phyloP scores from a whole-genome alignment of 139 green algal species.

The Dunaliella primolecta region DNA sequence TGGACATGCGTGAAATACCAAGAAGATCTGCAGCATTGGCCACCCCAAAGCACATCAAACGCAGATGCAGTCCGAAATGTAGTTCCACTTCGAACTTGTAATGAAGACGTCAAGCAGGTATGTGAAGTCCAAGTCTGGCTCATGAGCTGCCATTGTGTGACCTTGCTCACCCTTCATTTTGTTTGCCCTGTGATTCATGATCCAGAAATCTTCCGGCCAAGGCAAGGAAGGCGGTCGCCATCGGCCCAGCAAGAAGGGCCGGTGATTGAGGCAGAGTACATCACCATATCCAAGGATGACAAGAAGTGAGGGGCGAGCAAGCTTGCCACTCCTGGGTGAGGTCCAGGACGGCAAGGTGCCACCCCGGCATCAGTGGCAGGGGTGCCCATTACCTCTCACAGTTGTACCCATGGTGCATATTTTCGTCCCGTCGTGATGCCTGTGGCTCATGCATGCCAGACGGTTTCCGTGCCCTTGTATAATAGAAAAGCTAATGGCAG shows the following conservation, averaged over 20 bases:
- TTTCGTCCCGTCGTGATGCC: too few relatives aligned
- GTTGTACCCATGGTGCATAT: too few relatives aligned
- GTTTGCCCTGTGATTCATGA: background rate
- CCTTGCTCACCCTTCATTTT: background rate
- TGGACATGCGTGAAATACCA: too few relatives aligned
- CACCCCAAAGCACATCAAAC: too few relatives aligned
- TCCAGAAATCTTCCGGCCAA: background rate
- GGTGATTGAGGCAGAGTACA: slow-evolving; percentile 11
- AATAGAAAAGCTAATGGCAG: too few relatives aligned
- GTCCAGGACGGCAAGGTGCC: too few relatives aligned
- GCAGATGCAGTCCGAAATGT: background rate
- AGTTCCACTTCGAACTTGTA: background rate
- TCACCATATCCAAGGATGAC: background rate
- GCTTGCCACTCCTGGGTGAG: too few relatives aligned
- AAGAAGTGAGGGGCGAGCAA: background rate
- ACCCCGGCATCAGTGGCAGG: too few relatives aligned
- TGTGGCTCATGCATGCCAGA: too few relatives aligned
- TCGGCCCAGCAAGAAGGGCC: slow-evolving; percentile 1
- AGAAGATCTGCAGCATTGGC: too few relatives aligned
- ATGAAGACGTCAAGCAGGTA: background rate
- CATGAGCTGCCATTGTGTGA: background rate
- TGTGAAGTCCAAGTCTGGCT: background rate
- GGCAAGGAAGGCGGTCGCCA: background rate
- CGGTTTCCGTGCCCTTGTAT: too few relatives aligned
- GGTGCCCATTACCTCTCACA: too few relatives aligned